Evolutionary conservation across 441 rosid genomes (phyloP), one percentile per base, ranked within the genome.

Genomic region (Euphorbia schlechtendalii): DNA sequence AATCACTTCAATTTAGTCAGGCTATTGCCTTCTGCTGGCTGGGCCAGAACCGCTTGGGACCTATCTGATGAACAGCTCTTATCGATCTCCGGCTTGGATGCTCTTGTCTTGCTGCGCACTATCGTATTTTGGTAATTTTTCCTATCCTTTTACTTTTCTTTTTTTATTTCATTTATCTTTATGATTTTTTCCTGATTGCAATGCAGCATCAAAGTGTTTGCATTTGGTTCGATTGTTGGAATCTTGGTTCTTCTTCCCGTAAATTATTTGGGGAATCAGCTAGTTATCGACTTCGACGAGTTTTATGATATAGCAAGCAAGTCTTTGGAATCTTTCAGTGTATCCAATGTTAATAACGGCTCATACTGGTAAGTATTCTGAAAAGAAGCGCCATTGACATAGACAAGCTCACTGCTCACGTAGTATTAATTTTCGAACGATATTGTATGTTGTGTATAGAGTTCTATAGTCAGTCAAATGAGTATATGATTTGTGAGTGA

Each of bases 321-420:
- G 74, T 82, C 97, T 67, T 72, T 93, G 73, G 96, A 87, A 21
- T 78, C 83, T 8, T 90, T 93, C 81, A 86, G 93, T 70, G 83
- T 90, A 69, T 88, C 96, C 22, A 93, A 93, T 76, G 96, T 93
- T 53, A 68, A 87, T 54, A 73, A 85, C 55, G 96, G 99, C 62
- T 93, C 99, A 69, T 82, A 84, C 68, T 78, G 92, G 99, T 93
- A 75, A 72, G 63, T 30, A 5, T 30, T 1, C 3, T 4, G 18
- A 48, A 48, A 48, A 3, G 53, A 48, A 48, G 56, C 14, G 56
- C 20, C 56, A 22, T 52, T 52, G 14, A 52, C 10, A 41, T 52
- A 27, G 10, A 52, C 28, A 22, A 52, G n/a, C n/a, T n/a, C n/a
- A n/a, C n/a, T n/a, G 25, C 11, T 51, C 20, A 18, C 20, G 25